A percentile compares a stretch with the other conserved stretches of the same genome.
phyloP scores from a whole-genome alignment of 306 rosid genomes.

The Ormosia semicastrata region DNA sequence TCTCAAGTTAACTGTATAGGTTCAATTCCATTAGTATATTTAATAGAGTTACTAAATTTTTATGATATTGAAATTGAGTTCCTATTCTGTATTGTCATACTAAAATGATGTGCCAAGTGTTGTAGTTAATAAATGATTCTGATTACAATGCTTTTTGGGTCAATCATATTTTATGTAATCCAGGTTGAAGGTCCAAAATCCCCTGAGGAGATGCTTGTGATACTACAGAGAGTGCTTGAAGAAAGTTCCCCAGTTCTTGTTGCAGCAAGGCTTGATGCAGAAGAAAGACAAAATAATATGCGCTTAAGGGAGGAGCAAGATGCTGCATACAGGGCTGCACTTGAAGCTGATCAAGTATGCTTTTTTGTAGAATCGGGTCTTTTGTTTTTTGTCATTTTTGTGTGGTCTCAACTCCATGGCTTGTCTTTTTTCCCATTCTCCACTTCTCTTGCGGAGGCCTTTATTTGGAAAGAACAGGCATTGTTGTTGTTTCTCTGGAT shows the following conservation, averaged over 20 bases:
- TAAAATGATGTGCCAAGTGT: conserved; percentile 9
- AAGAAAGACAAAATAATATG: conserved; percentile 75
- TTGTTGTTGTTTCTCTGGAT: conserved; percentile 20
- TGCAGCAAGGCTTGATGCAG: conserved; percentile 83
- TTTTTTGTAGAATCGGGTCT: not conserved
- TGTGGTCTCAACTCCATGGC: not conserved
- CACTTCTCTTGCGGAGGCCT: not conserved
- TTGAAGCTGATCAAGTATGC: conserved; percentile 98
- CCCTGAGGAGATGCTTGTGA: conserved; percentile 78
- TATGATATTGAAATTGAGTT: not conserved
- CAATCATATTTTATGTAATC: conserved; percentile 27
- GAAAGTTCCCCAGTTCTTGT: conserved; percentile 87
- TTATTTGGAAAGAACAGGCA: conserved; percentile 16
- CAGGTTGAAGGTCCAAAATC: conserved; percentile 92
- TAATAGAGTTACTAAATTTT: not conserved
- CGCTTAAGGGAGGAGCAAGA: conserved; percentile 98
- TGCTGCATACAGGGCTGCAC: conserved; percentile 98
- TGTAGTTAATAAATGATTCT: conserved; percentile 17
- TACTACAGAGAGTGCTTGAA: conserved; percentile 85
- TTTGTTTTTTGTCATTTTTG: not conserved
- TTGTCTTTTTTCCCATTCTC: conserved; percentile 3
- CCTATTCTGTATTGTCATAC: not conserved
- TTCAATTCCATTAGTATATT: not conserved
- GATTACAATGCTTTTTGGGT: conserved; percentile 3
- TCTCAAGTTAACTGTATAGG: not conserved